A percentile compares a stretch with the other conserved stretches of the same genome.
Evolutionary conservation across 305 asterid genomes (phyloP).

Genomic region (Solanum aculeatissimum): DNA sequence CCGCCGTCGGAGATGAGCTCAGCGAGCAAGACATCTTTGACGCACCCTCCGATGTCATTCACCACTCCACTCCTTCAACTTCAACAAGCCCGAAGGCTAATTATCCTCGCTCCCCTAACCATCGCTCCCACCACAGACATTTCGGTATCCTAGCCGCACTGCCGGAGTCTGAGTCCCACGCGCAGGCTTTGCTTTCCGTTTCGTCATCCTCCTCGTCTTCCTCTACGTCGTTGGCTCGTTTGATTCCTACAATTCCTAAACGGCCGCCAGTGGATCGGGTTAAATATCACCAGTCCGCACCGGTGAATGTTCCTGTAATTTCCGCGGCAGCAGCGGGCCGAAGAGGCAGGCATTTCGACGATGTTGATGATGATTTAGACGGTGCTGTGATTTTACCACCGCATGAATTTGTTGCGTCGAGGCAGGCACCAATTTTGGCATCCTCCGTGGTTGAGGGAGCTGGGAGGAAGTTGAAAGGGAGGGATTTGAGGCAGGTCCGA

Average conservation of each 20-base stretch:
- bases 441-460: constrained; percentile 65
- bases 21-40: constrained; percentile 14
- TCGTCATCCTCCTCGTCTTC: constrained; percentile 24
- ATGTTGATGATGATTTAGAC: constrained; percentile 13
- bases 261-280: constrained; percentile 24
- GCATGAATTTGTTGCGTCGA: constrained; percentile 50
- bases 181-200: constrained; percentile 29
- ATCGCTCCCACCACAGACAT: neutral
- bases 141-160: constrained; percentile 17
- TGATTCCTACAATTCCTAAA: constrained; percentile 26
- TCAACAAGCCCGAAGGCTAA: neutral
- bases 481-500: constrained; percentile 77
- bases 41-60: neutral
- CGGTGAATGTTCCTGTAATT: constrained; percentile 50
- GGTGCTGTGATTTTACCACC: constrained; percentile 39
- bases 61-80: neutral
- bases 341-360: constrained; percentile 20
- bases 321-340: constrained; percentile 17
- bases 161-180: constrained; percentile 17
- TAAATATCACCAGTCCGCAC: constrained; percentile 41
- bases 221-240: constrained; percentile 24
- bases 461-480: constrained; percentile 75
- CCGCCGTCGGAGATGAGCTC: constrained; percentile 7
- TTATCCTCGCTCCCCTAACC: neutral
- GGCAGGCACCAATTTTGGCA: constrained; percentile 33